These are phyloP conservation scores for Ustilago bromivora DNA, from an alignment of 1,284 basidiomycete genomes.

Conservation along the genomic window DNA sequence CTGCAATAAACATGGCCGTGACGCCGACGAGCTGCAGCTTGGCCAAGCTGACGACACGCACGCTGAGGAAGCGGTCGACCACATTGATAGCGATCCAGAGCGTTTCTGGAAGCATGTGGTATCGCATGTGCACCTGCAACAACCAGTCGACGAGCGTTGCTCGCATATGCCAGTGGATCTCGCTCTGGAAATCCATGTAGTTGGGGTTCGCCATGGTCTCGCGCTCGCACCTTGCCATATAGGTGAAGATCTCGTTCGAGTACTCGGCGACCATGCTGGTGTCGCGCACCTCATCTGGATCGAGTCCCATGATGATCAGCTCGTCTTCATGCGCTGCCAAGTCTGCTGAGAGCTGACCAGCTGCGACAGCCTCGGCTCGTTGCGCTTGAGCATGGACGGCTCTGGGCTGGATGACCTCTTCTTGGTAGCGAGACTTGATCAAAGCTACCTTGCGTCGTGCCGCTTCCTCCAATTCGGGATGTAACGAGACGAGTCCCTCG, in stretches of 20 bases:
- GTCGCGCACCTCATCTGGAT: slow-evolving; percentile 80
- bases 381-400: slow-evolving; percentile 54
- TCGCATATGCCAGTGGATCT: slow-evolving; percentile 83
- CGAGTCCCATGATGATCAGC: slow-evolving; percentile 65
- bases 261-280: slow-evolving; percentile 99
- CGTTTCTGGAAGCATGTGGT: slow-evolving; percentile 78
- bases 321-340: slow-evolving; percentile 66
- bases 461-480: slow-evolving; percentile 61
- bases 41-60: slow-evolving; percentile 75
- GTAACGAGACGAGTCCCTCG: slow-evolving; percentile 62
- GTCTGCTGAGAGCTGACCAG: slow-evolving; percentile 57
- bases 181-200: slow-evolving; percentile 94
- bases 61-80: slow-evolving; percentile 76
- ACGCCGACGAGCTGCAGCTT: slow-evolving; percentile 78
- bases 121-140: slow-evolving; percentile 76
- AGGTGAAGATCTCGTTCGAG: slow-evolving; percentile 94
- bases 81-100: slow-evolving; percentile 78
- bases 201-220: slow-evolving; percentile 90
- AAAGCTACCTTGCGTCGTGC: slow-evolving; percentile 61
- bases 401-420: slow-evolving; percentile 57
- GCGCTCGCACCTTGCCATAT: slow-evolving; percentile 82
- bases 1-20: slow-evolving; percentile 77
- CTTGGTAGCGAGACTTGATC: slow-evolving; percentile 59
- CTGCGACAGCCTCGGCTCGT: slow-evolving; percentile 53
- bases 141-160: slow-evolving; percentile 73